Evolutionary conservation across 1,284 basidiomycete species (phyloP).

Genomic region (Trametes hirsuta): DNA sequence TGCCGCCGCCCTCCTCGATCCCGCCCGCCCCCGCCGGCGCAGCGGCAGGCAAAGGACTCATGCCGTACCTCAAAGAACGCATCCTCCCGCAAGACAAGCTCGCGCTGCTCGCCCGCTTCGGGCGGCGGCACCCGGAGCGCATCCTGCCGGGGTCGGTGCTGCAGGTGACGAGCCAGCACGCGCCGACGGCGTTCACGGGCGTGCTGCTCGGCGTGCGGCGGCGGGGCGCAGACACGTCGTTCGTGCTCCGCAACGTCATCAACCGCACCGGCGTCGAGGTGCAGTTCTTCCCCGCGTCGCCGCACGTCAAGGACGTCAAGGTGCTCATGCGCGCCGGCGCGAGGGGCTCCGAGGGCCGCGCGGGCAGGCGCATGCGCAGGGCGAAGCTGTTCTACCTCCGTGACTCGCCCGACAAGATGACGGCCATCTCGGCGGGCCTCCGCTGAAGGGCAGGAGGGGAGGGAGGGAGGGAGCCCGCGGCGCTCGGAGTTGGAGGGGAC

Average conservation of each 20-base stretch:
- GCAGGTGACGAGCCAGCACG: slow-evolving; percentile 71
- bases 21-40: slow-evolving; percentile 48
- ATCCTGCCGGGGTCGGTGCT: slow-evolving; percentile 82
- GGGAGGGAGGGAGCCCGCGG: slow-evolving; percentile 2
- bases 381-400: slow-evolving; percentile 82
- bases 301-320: slow-evolving; percentile 85
- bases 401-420: slow-evolving; percentile 82
- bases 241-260: slow-evolving; percentile 85
- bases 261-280: slow-evolving; percentile 90
- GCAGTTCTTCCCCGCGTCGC: slow-evolving; percentile 84
- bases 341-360: slow-evolving; percentile 42
- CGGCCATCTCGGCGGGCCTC: slow-evolving; percentile 65
- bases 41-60: slow-evolving; percentile 75
- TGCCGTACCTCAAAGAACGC: slow-evolving; percentile 71
- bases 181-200: slow-evolving; percentile 82
- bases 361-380: slow-evolving; percentile 58
- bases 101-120: slow-evolving; percentile 71
- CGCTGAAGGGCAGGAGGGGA: slow-evolving; percentile 14
- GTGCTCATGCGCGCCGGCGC: slow-evolving; percentile 61
- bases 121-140: slow-evolving; percentile 65
- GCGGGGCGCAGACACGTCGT: slow-evolving; percentile 81
- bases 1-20: slow-evolving; percentile 50
- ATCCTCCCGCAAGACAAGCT: slow-evolving; percentile 72
- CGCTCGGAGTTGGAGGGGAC: neutral
- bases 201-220: slow-evolving; percentile 82